Base-by-base conservation (phyloP, 148 eudicot species). In the Arbutus unedo region DNA sequence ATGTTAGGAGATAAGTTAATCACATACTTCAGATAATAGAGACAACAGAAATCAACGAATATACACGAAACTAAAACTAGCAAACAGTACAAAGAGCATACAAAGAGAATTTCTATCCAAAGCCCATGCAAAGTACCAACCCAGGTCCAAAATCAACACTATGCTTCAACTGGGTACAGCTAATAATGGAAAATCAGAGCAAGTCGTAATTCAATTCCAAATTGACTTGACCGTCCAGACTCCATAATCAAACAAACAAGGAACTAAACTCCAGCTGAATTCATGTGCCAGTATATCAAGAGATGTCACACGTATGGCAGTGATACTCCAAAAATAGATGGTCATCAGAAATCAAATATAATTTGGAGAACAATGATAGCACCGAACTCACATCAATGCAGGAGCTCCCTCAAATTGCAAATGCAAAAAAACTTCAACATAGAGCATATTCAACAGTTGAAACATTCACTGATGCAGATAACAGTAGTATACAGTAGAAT, bases 1-100 rank as follows among this genome's bases (percentile, higher is more conserved):
- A 76, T 60, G 70, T 82, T 81, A 84, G 84, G 68, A 81, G 47
- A 67, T 7, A 70, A 51, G 9, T 54, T 6, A 14, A 0, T 19
- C 16, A 31, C 47, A 43, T 54, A 10, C 6, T 50, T 78, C 14
- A 41, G 55, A 23, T 23, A 21, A 76, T 9, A 38, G 56, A 83
- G 15, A 43, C 49, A 77, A 67, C 18, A 78, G 44, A 43, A 76
- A 23, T 45, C 47, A 82, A 45, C 7, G 15, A 43, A 77, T 55
- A 15, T 77, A 51, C 74, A 21, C 81, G 48, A 54, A 3, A 64
- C 55, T 43, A 25, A 80, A 80, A 41, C 23, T 8, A 76, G 11
- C 55, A 19, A 41, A 45, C 18, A 45, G 31, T 48, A 38, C 76
- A 70, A 80, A 66, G 73, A 62, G 62, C 48, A 15, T 68, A 53